These are phyloP conservation scores for Peniophora sp. DNA, from an alignment of 1,284 basidiomycete genomes.

Conservation along the genomic window DNA sequence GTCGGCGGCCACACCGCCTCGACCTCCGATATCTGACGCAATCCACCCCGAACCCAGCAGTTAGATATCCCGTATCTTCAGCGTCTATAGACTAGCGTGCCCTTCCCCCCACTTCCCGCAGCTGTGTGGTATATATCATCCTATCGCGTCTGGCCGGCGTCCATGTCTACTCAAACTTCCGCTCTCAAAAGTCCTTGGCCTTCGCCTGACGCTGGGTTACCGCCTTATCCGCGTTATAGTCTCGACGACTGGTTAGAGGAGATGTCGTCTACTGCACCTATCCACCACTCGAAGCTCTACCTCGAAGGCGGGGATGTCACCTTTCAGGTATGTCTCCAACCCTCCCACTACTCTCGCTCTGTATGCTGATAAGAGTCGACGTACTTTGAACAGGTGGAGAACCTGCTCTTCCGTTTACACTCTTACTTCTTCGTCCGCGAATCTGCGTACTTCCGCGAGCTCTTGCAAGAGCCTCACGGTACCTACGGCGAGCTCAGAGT, in stretches of 20 bases:
- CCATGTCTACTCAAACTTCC: too few species aligned
- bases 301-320: constrained; percentile 46
- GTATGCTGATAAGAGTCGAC: background rate
- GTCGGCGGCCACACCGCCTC: too few species aligned
- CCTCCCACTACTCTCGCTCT: constrained; percentile 12
- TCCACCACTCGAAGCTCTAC: constrained; percentile 40
- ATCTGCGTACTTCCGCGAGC: constrained; percentile 15
- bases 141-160: too few species aligned
- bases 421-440: constrained; percentile 61
- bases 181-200: too few species aligned
- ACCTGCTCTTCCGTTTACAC: constrained; percentile 47
- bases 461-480: constrained; percentile 29
- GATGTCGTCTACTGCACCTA: background rate
- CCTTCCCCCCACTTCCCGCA: too few species aligned
- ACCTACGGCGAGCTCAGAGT: constrained; percentile 26
- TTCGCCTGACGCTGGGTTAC: too few species aligned
- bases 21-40: too few species aligned
- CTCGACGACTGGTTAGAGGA: background rate
- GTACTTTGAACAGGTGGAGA: constrained; percentile 30
- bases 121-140: too few species aligned
- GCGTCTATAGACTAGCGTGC: too few species aligned
- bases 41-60: too few species aligned
- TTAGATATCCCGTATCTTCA: too few species aligned
- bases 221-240: background rate
- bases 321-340: constrained; percentile 40